Evolutionary conservation across 1,284 basidiomycete genomes (phyloP).

Genomic region (Grifola frondosa): DNA sequence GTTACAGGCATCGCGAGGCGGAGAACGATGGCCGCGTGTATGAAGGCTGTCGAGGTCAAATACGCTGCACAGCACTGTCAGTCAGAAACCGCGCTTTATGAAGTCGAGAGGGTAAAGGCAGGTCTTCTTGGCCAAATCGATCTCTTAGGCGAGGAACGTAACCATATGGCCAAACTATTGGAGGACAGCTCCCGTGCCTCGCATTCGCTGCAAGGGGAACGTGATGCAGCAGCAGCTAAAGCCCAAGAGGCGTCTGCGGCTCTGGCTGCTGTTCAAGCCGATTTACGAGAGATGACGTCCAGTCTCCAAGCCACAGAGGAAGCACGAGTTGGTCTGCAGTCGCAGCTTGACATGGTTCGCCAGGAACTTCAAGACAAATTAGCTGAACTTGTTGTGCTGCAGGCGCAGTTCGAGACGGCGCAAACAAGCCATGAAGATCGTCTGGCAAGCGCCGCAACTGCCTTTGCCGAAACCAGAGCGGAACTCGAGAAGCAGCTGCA

Average conservation of each 20-base stretch:
- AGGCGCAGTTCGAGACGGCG: constrained; percentile 22
- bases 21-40: constrained; percentile 34
- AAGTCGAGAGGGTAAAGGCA: constrained; percentile 9
- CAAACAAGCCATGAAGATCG: constrained; percentile 18
- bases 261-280: constrained; percentile 31
- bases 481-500: constrained; percentile 30
- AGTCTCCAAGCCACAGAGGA: constrained; percentile 11
- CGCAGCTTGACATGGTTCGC: constrained; percentile 18
- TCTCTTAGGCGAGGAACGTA: constrained; percentile 10
- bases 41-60: constrained; percentile 5
- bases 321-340: constrained; percentile 14
- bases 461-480: constrained; percentile 19
- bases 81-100: constrained; percentile 2
- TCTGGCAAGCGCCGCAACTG: constrained; percentile 13
- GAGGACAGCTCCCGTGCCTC: constrained; percentile 10
- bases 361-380: constrained; percentile 27
- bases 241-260: constrained; percentile 30
- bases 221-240: constrained; percentile 13
- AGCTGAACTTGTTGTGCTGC: constrained; percentile 29
- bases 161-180: constrained; percentile 6
- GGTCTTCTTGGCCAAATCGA: constrained; percentile 10
- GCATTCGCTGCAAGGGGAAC: constrained; percentile 8
- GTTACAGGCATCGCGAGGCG: constrained; percentile 29
- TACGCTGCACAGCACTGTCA: neutral
- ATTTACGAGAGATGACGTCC: constrained; percentile 10